Percentiles rank a stretch among this genome's conserved stretches.
Evolutionary conservation across 83 land plant genomes (phyloP).

Genomic region (Isoetes engelmannii): DNA sequence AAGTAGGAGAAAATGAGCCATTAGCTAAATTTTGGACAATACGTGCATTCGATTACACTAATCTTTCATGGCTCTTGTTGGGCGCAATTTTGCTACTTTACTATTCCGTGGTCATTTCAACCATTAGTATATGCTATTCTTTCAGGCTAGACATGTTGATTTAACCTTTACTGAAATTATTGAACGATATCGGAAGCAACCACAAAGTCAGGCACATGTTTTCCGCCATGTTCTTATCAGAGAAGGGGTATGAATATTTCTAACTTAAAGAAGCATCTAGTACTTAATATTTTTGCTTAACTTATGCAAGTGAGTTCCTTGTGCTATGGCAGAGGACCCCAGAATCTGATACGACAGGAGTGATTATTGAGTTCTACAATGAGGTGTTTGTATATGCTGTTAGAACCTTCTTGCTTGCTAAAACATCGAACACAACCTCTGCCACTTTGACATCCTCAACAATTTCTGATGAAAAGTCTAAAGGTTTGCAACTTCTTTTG

Average conservation of each 20-base stretch:
- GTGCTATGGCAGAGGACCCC: conserved; percentile 39
- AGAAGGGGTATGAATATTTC: conserved; percentile 15
- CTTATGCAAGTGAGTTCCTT: background rate
- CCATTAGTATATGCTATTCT: background rate
- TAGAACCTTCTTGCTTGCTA: conserved; percentile 51
- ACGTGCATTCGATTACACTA: too few relatives aligned
- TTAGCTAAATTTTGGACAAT: too few relatives aligned
- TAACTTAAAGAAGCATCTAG: too few relatives aligned
- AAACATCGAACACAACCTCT: too few relatives aligned
- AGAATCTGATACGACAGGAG: conserved; percentile 65
- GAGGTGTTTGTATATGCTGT: conserved; percentile 67
- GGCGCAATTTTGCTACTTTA: conserved; percentile 8
- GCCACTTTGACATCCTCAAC: too few relatives aligned
- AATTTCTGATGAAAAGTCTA: too few relatives aligned
- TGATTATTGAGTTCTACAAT: conserved; percentile 84
- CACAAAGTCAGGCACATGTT: conserved; percentile 82
- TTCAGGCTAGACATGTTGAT: conserved; percentile 62
- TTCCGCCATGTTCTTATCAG: conserved; percentile 74
- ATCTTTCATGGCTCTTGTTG: too few relatives aligned
- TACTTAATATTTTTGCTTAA: too few relatives aligned
- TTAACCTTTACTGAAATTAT: conserved; percentile 82
- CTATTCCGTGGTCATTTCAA: background rate
- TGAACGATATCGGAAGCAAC: conserved; percentile 67
- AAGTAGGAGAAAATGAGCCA: too few relatives aligned
- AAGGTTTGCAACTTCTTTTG: too few relatives aligned